A percentile compares a stretch with the other conserved stretches of the same genome.
phyloP scores from a whole-genome alignment of 495 filamentous ascomycete species.

The Parathielavia appendiculata region DNA sequence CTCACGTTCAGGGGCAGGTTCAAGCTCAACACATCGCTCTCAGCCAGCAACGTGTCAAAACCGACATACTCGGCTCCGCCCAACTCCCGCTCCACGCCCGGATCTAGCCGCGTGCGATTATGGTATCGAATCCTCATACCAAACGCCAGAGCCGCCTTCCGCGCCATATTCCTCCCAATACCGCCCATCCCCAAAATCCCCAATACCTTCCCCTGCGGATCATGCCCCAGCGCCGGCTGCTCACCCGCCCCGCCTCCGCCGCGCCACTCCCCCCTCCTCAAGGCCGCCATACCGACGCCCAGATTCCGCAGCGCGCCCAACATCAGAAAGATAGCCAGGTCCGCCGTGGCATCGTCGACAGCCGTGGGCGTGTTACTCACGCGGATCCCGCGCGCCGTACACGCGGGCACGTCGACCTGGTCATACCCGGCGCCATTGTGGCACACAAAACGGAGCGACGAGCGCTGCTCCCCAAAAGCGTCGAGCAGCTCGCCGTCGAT shows the following conservation, averaged over 20 bases:
- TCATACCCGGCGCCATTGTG: slow-evolving; percentile 89
- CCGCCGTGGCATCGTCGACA: slow-evolving; percentile 77
- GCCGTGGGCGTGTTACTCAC: slow-evolving; percentile 79
- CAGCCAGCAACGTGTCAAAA: slow-evolving; percentile 61
- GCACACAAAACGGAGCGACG: slow-evolving; percentile 67
- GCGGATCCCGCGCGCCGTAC: slow-evolving; percentile 56
- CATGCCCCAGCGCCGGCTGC: slow-evolving; percentile 49
- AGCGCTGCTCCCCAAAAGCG: slow-evolving; percentile 46
- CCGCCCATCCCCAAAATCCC: slow-evolving; percentile 88
- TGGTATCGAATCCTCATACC: slow-evolving; percentile 67
- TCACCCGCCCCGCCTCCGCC: slow-evolving; percentile 30
- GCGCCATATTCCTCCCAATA: slow-evolving; percentile 57
- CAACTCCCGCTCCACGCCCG: slow-evolving; percentile 48
- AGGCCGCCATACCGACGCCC: slow-evolving; percentile 54
- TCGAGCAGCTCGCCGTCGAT: slow-evolving; percentile 63
- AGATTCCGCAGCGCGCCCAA: slow-evolving; percentile 71
- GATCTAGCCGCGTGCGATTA: slow-evolving; percentile 50
- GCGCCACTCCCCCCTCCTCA: slow-evolving; percentile 60
- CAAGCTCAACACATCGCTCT: slow-evolving; percentile 69
- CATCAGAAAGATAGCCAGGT: slow-evolving; percentile 70
- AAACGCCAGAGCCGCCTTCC: slow-evolving; percentile 49
- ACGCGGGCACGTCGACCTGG: slow-evolving; percentile 66
- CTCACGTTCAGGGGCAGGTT: slow-evolving; percentile 70
- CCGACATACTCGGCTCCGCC: slow-evolving; percentile 59
- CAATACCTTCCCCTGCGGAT: slow-evolving; percentile 66